Evolutionary conservation across 306 rosid species (phyloP).

Genomic region (Oemleria cerasiformis): DNA sequence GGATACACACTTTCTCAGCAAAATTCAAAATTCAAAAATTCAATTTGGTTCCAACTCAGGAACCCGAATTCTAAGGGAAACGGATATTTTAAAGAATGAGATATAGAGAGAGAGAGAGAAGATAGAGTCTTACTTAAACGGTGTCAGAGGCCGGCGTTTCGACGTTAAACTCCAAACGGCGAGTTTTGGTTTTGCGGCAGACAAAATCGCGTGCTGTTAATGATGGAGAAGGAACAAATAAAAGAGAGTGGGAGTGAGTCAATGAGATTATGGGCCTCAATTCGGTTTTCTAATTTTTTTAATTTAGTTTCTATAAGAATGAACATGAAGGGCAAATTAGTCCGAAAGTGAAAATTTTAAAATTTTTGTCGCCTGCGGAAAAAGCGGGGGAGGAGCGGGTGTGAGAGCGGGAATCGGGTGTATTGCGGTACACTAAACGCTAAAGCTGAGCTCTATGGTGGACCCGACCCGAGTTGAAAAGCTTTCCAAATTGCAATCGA

Average conservation of each 20-base stretch:
- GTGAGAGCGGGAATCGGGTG: conserved; percentile 10
- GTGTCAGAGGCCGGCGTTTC: conserved; percentile 23
- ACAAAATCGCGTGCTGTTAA: background rate
- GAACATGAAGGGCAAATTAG: conserved; percentile 20
- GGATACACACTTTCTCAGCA: background rate
- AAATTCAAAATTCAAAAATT: conserved; percentile 37
- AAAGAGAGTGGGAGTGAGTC: background rate
- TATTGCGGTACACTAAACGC: background rate
- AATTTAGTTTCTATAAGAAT: background rate
- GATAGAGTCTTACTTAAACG: background rate
- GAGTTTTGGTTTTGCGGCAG: conserved; percentile 5
- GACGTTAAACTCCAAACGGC: conserved; percentile 20
- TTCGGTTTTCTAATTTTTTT: background rate
- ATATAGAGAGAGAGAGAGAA: conserved; percentile 2
- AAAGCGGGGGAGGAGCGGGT: conserved; percentile 33
- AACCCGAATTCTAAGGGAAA: conserved; percentile 27
- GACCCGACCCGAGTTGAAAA: too few species aligned
- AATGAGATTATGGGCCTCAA: background rate
- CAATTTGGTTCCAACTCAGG: background rate
- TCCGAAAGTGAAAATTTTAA: conserved; percentile 1
- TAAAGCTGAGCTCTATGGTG: too few species aligned
- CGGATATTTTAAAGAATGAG: background rate
- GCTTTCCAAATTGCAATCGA: too few species aligned
- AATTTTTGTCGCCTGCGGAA: conserved; percentile 24
- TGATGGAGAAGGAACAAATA: background rate